These are phyloP conservation scores for Nigrospora oryzae DNA, from an alignment of 2,329 filamentous ascomycete genomes.

Conservation along the genomic window DNA sequence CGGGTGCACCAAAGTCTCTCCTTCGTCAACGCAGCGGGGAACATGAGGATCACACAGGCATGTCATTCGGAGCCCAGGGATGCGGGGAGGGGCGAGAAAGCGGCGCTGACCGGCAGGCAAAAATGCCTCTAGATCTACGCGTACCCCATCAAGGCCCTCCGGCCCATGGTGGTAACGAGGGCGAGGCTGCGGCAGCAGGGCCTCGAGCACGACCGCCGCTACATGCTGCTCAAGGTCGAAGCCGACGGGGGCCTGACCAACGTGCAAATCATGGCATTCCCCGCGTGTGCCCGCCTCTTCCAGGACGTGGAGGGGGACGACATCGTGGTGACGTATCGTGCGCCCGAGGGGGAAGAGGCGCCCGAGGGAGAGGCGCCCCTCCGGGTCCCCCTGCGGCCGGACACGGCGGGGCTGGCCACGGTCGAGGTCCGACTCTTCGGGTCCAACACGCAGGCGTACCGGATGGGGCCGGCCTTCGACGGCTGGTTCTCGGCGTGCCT, in stretches of 20 bases:
- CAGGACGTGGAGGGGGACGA: slow-evolving; percentile 38
- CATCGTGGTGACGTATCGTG: slow-evolving; percentile 34
- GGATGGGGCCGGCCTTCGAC: slow-evolving; percentile 53
- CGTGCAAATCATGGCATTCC: slow-evolving; percentile 49
- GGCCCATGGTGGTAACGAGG: slow-evolving; percentile 44
- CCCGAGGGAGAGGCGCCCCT: slow-evolving; percentile 28
- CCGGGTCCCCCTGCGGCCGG: slow-evolving; percentile 48
- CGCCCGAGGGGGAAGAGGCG: slow-evolving; percentile 17
- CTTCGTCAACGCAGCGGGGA: too few species aligned
- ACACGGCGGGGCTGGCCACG: slow-evolving; percentile 31
- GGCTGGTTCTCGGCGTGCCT: slow-evolving; percentile 61
- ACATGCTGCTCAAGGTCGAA: slow-evolving; percentile 56
- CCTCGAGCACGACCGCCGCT: slow-evolving; percentile 57
- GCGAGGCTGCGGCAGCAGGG: slow-evolving; percentile 53
- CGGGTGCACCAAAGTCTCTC: too few species aligned
- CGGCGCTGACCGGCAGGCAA: too few species aligned
- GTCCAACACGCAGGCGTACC: slow-evolving; percentile 49
- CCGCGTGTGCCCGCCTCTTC: slow-evolving; percentile 55
- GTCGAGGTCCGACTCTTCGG: slow-evolving; percentile 50
- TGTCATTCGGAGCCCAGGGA: too few species aligned
- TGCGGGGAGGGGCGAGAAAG: too few species aligned
- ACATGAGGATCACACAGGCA: too few species aligned
- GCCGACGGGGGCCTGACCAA: slow-evolving; percentile 18
- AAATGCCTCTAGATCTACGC: slow-evolving; percentile 46
- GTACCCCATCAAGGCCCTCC: slow-evolving; percentile 69